Evolutionary conservation across 2,329 filamentous ascomycete genomes (phyloP), one percentile per base, ranked within the genome.

Genomic region (Monosporascus sp.): DNA sequence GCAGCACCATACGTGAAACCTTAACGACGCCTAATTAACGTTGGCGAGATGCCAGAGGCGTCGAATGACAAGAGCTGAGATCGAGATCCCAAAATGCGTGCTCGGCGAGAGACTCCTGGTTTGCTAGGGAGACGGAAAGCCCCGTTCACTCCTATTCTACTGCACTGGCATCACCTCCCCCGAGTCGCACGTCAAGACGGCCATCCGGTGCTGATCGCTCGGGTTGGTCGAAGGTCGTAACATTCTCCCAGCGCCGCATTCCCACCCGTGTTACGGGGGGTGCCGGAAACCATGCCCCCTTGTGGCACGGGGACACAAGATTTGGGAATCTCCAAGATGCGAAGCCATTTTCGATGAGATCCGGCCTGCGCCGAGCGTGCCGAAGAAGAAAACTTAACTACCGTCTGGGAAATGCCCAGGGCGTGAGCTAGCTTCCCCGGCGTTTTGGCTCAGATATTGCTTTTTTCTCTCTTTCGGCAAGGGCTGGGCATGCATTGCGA

Each of bases 401-500:
- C 47, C 43, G 45, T 51, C 50, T 55, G 44, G 50, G 39, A 44
- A 50, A 55, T 48, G 31, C 31, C 18, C 17, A 44, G 27, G 20
- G 11, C 31, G 39, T 20, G 25, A 53, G 41, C 50, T 31, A 25
- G 17, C 25, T 46, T 46, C 48, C 54, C 54, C 52, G 54, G 46
- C 52, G 52, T 51, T 58, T 46, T 52, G 54, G 62, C 60, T 61
- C 56, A 59, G 57, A 58, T 56, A 57, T 53, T 51, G 57, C 49
- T 48, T 54, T 14, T 31, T 31, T 35, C 3, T 35, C 31, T 9
- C 4, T 35, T 58, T 56, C 56, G 48, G 57, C 58, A 54, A 57
- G 56, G 58, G 60, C 56, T 59, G 48, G 58, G 52, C 50, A 50
- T 47, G 47, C 22, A 38, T 55, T 54, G 50, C 55, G 49, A 35